A percentile compares a stretch with the other conserved stretches of the same genome.
These are phyloP conservation scores for Wallacemonas collosoma DNA, from an alignment of 208 protist genomes.

Conservation along the genomic window DNA sequence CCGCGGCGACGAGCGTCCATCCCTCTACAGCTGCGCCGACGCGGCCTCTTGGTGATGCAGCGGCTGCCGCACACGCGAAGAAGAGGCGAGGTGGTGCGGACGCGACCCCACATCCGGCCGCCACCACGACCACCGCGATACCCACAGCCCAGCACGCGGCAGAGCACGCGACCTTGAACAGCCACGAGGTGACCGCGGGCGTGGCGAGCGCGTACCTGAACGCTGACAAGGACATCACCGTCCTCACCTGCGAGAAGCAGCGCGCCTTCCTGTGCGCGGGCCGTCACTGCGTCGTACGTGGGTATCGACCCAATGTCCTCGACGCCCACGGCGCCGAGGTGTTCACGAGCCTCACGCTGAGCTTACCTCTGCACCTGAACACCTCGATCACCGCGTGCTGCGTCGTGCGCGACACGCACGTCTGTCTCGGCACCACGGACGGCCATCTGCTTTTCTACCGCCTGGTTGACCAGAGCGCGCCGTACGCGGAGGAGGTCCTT, in stretches of 20 bases:
- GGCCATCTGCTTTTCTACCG: slow-evolving; percentile 76
- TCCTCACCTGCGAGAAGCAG: slow-evolving; percentile 43
- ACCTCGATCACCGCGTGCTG: slow-evolving; percentile 84
- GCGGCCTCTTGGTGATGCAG: too few species aligned
- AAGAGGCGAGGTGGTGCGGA: too few species aligned
- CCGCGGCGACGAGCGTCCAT: too few species aligned
- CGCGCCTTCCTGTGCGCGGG: slow-evolving; percentile 64
- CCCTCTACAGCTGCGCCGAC: too few species aligned
- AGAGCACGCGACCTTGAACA: background rate
- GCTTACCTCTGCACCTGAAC: slow-evolving; percentile 35
- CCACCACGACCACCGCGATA: background rate
- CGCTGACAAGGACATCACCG: slow-evolving; percentile 45
- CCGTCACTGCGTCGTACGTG: slow-evolving; percentile 60
- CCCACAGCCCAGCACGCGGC: background rate
- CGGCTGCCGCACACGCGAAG: too few species aligned
- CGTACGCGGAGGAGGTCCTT: slow-evolving; percentile 60
- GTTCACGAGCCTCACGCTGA: slow-evolving; percentile 52
- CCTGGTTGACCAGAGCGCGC: slow-evolving; percentile 56
- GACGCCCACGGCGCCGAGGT: slow-evolving; percentile 69
- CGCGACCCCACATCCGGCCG: too few species aligned
- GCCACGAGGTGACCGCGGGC: background rate
- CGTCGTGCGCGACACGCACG: slow-evolving; percentile 75
- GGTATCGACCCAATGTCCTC: slow-evolving; percentile 37
- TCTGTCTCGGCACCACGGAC: slow-evolving; percentile 81
- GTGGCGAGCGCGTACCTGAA: slow-evolving; percentile 7